Conservation (phyloP, 441 rosid species). For the Viola pubescens region DNA sequence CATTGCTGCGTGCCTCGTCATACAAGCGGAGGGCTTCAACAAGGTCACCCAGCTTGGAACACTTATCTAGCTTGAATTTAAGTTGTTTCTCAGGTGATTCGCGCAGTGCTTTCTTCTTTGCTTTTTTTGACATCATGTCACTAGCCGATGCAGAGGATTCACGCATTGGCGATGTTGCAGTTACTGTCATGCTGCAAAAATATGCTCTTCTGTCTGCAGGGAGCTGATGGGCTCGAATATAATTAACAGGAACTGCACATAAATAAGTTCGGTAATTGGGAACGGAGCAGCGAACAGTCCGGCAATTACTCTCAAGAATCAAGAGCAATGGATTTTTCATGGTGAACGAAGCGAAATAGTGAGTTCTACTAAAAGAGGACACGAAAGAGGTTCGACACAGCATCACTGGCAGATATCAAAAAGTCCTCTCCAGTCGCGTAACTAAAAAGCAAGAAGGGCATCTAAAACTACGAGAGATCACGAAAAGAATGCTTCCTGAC, state of each 20-base stretch:
- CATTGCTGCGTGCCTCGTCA: slow-evolving; percentile 55
- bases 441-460: background rate
- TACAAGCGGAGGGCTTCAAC: slow-evolving; percentile 67
- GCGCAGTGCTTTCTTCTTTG: slow-evolving; percentile 39
- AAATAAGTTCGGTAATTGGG: slow-evolving; percentile 1
- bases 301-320: slow-evolving; percentile 7
- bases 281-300: background rate
- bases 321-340: slow-evolving; percentile 16
- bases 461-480: background rate
- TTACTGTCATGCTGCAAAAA: slow-evolving; percentile 25
- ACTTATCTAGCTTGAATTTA: slow-evolving; percentile 48
- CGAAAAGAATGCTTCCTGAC: no score
- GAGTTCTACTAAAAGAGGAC: background rate
- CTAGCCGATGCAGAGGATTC: slow-evolving; percentile 20
- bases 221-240: slow-evolving; percentile 6
- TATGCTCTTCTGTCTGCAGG: slow-evolving; percentile 17
- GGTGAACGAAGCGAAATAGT: slow-evolving; percentile 14
- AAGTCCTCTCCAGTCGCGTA: background rate
- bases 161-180: slow-evolving; percentile 21
- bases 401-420: slow-evolving; percentile 14
- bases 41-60: slow-evolving; percentile 54
- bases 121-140: slow-evolving; percentile 28
- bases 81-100: slow-evolving; percentile 56
- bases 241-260: background rate
- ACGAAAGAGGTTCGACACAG: slow-evolving; percentile 13